Evolutionary conservation across 2,329 filamentous ascomycete species (phyloP).

Genomic region (Claviceps monticola): DNA sequence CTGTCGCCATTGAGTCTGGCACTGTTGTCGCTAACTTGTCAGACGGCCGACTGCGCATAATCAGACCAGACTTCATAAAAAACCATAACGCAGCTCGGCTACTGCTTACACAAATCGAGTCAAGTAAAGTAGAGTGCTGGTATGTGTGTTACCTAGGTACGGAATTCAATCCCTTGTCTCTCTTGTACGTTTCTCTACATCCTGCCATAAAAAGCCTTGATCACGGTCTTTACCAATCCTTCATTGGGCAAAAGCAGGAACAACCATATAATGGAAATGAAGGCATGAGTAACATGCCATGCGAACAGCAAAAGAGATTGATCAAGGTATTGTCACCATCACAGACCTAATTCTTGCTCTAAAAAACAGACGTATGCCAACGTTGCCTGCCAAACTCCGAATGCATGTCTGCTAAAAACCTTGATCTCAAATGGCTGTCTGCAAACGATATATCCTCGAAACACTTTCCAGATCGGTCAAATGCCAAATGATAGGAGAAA

Average conservation of each 20-base stretch:
- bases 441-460: not conserved
- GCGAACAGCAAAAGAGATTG: not conserved
- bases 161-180: not conserved
- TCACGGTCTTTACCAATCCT: not conserved
- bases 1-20: too few species aligned
- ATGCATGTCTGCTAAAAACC: constrained; percentile 3
- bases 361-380: constrained; percentile 2
- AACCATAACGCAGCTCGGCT: too few species aligned
- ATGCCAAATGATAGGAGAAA: constrained; percentile 1
- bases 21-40: too few species aligned
- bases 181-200: not conserved
- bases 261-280: not conserved
- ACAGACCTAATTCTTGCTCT: not conserved
- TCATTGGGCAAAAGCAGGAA: not conserved
- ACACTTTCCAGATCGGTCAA: not conserved
- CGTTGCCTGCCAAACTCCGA: constrained; percentile 10
- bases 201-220: too few species aligned
- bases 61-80: too few species aligned
- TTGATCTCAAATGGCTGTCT: not conserved
- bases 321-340: not conserved
- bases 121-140: not conserved
- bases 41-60: too few species aligned
- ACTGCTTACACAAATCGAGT: not conserved
- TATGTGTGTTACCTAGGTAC: not conserved
- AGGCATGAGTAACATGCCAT: not conserved